phyloP scores from a whole-genome alignment of 1,284 basidiomycete species.

The Stygiomarasmius scandens region DNA sequence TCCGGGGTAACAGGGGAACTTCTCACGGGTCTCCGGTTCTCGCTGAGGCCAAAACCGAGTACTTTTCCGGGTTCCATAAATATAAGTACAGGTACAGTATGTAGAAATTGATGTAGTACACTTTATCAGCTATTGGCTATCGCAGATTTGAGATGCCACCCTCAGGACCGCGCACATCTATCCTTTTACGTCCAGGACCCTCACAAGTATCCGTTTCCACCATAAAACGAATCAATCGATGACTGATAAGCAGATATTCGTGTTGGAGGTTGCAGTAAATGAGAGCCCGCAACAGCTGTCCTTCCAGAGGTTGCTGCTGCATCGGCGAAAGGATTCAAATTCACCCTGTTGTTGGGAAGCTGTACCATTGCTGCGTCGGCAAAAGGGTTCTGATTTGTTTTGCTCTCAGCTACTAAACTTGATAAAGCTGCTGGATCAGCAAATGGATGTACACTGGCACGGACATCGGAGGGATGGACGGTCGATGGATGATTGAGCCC shows the following conservation, averaged over 20 bases:
- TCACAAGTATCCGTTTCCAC: slow-evolving; percentile 12
- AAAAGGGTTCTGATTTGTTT: neutral
- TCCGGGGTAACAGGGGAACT: too few species aligned
- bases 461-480: neutral
- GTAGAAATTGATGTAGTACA: too few species aligned
- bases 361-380: too few species aligned
- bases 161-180: too few species aligned
- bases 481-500: neutral
- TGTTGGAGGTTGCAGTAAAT: slow-evolving; percentile 15
- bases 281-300: neutral
- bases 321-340: slow-evolving; percentile 7
- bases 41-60: too few species aligned
- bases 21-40: too few species aligned
- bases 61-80: too few species aligned
- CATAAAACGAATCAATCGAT: slow-evolving; percentile 37
- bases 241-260: slow-evolving; percentile 27
- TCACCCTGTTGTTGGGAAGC: neutral
- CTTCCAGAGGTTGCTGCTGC: slow-evolving; percentile 2
- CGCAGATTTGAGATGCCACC: too few species aligned
- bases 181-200: too few species aligned
- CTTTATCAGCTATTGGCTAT: too few species aligned
- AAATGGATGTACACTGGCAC: neutral
- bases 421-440: neutral
- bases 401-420: neutral
- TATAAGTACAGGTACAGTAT: too few species aligned